Conservation (phyloP, 2,329 filamentous ascomycete genomes). For the Alternaria panax region DNA sequence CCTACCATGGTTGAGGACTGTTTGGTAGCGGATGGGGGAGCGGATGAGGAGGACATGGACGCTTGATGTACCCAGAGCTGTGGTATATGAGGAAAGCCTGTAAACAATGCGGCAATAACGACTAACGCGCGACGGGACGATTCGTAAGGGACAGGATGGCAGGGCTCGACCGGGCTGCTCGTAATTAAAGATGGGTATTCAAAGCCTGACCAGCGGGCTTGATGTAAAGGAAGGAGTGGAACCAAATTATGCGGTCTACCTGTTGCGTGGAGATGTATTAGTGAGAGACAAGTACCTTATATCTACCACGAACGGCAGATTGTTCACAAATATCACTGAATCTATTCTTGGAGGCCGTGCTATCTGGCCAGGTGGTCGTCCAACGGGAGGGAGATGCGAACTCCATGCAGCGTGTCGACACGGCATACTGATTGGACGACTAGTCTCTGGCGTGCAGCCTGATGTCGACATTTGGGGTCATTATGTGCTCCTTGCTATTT, state of each 20-base stretch:
- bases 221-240: constrained; percentile 48
- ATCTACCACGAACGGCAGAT: constrained; percentile 51
- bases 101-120: constrained; percentile 52
- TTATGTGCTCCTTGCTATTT: constrained; percentile 48
- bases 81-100: constrained; percentile 49
- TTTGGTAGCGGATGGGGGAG: constrained; percentile 52
- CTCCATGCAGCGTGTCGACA: constrained; percentile 32
- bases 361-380: constrained; percentile 37
- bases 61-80: constrained; percentile 51
- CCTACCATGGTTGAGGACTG: constrained; percentile 59
- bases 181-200: constrained; percentile 57
- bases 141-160: constrained; percentile 53
- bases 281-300: constrained; percentile 56
- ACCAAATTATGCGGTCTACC: constrained; percentile 59
- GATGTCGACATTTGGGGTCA: constrained; percentile 46
- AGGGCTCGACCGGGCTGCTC: constrained; percentile 51
- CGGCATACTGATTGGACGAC: constrained; percentile 40
- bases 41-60: constrained; percentile 59
- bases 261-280: constrained; percentile 37
- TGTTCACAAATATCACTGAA: constrained; percentile 51
- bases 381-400: constrained; percentile 40
- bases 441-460: constrained; percentile 33
- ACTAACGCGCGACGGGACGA: constrained; percentile 52
- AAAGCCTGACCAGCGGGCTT: constrained; percentile 60
- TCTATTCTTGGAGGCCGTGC: constrained; percentile 58